Percentiles rank a stretch among this genome's conserved stretches.
Evolutionary conservation across 2,329 filamentous ascomycete genomes (phyloP).

Genomic region (Neopestalotiopsis rosae): DNA sequence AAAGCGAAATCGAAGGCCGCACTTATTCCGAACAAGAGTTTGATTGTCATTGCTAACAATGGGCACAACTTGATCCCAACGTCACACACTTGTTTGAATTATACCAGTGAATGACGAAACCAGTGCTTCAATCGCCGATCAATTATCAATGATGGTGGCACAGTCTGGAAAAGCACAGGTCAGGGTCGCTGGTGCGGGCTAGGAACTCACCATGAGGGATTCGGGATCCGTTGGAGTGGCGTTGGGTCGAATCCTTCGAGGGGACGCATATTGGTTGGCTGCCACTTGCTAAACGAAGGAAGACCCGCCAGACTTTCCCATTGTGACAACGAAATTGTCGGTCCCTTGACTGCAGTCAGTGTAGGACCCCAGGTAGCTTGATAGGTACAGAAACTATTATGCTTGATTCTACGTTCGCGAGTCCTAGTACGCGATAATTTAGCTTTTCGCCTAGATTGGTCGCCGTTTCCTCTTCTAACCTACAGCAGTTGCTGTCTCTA

Average conservation of each 20-base stretch:
- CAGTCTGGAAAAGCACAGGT: background rate
- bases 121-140: background rate
- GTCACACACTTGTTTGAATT: background rate
- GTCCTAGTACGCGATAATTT: background rate
- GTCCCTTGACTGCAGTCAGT: background rate
- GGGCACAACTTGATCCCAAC: background rate
- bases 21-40: background rate
- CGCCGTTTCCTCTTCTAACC: background rate
- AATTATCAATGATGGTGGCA: background rate
- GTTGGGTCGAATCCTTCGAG: conserved; percentile 1
- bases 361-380: background rate
- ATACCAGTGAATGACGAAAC: background rate
- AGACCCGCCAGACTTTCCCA: background rate
- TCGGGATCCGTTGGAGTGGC: conserved; percentile 1
- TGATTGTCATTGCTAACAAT: background rate
- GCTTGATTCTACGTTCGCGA: background rate
- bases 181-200: background rate
- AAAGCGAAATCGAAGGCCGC: background rate
- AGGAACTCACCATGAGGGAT: background rate
- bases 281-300: background rate
- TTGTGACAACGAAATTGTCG: background rate
- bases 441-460: background rate
- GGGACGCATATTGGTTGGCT: background rate
- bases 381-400: background rate
- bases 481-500: background rate